Conservation (phyloP, 2,329 filamentous ascomycete genomes). For the Dendrostoma leiphaemia region DNA sequence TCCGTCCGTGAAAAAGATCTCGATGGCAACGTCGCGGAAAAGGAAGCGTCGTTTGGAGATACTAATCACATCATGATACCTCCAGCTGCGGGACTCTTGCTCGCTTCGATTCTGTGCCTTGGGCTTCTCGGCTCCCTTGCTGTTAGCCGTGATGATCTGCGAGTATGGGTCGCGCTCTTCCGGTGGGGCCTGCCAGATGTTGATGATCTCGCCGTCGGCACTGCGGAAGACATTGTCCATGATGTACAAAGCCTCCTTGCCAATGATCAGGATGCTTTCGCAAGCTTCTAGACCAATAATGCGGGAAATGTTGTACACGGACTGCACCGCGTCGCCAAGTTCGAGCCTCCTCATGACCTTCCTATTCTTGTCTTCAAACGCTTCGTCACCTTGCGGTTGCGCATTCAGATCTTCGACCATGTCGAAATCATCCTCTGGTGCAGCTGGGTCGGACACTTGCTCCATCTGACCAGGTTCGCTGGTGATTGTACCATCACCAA, state of each 20-base stretch:
- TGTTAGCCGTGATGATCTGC: slow-evolving; percentile 84
- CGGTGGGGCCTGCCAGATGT: slow-evolving; percentile 87
- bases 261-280: slow-evolving; percentile 89
- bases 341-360: slow-evolving; percentile 95
- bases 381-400: slow-evolving; percentile 70
- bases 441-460: slow-evolving; percentile 27
- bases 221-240: slow-evolving; percentile 97
- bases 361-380: slow-evolving; percentile 95
- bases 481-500: slow-evolving; percentile 14
- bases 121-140: slow-evolving; percentile 55
- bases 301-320: slow-evolving; percentile 91
- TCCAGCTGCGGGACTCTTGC: slow-evolving; percentile 82
- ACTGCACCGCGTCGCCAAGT: slow-evolving; percentile 86
- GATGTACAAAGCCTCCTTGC: slow-evolving; percentile 88
- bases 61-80: slow-evolving; percentile 90
- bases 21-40: slow-evolving; percentile 93
- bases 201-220: slow-evolving; percentile 92
- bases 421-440: slow-evolving; percentile 88
- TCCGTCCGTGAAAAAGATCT: slow-evolving; percentile 95
- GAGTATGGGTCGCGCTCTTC: slow-evolving; percentile 96
- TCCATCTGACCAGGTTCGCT: slow-evolving; percentile 24
- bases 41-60: slow-evolving; percentile 94
- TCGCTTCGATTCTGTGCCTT: slow-evolving; percentile 55
- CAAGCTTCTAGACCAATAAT: slow-evolving; percentile 91
- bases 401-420: slow-evolving; percentile 90